These are phyloP conservation scores for Silene uniflora DNA, from an alignment of 148 eudicot genomes.

Conservation along the genomic window DNA sequence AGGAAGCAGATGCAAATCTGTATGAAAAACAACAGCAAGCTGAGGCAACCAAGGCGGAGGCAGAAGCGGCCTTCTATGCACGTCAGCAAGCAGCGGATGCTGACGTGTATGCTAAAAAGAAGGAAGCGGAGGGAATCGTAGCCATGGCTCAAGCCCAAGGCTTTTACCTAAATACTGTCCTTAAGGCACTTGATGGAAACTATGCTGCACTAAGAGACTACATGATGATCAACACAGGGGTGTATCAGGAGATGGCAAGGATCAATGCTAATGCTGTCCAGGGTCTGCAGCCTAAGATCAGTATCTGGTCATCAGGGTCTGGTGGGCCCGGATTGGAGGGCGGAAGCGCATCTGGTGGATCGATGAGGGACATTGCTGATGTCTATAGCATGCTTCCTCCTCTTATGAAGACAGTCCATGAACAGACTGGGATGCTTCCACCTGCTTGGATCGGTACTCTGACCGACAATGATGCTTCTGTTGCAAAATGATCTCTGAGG, in stretches of 20 bases:
- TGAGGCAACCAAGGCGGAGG: slow-evolving; percentile 31
- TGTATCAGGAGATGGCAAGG: too few relatives aligned
- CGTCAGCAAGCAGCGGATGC: slow-evolving; percentile 31
- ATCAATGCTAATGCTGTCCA: too few relatives aligned
- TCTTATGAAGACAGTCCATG: slow-evolving; percentile 29
- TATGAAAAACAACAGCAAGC: slow-evolving; percentile 35
- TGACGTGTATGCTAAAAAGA: slow-evolving; percentile 31
- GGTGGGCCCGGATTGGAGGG: neutral
- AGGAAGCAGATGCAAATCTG: slow-evolving; percentile 31
- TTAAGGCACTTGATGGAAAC: slow-evolving; percentile 18
- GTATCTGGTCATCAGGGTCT: slow-evolving; percentile 27
- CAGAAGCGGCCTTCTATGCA: slow-evolving; percentile 36
- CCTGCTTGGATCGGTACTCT: slow-evolving; percentile 35
- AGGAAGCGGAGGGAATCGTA: slow-evolving; percentile 38
- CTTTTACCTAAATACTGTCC: slow-evolving; percentile 16
- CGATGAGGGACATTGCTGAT: slow-evolving; percentile 28
- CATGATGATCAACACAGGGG: slow-evolving; percentile 1
- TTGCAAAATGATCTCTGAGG: slow-evolving; percentile 11
- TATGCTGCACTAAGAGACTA: slow-evolving; percentile 31
- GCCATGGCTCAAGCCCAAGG: slow-evolving; percentile 42
- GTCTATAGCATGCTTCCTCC: slow-evolving; percentile 31
- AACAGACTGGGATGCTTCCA: slow-evolving; percentile 37
- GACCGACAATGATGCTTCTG: slow-evolving; percentile 18
- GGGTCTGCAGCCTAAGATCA: slow-evolving; percentile 33
- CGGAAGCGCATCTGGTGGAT: slow-evolving; percentile 6